These are phyloP conservation scores for Moniliella sp. DNA, from an alignment of 1,284 basidiomycete genomes.

Conservation along the genomic window DNA sequence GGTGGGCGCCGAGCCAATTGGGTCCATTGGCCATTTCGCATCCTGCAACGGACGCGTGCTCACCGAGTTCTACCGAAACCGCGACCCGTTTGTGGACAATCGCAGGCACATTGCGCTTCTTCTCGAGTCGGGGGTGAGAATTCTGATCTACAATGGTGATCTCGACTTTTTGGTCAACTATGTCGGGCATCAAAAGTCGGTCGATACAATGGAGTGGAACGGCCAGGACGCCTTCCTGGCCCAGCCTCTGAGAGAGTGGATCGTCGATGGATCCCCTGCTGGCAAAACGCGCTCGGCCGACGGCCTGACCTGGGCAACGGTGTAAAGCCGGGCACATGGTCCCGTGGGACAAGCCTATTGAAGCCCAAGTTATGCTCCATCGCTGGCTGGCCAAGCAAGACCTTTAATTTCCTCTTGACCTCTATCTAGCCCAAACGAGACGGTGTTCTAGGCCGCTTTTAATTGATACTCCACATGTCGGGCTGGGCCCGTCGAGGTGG, in stretches of 20 bases:
- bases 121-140: constrained; percentile 50
- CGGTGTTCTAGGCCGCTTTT: too few relatives aligned
- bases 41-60: constrained; percentile 11
- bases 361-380: constrained; percentile 19
- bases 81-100: constrained; percentile 12
- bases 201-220: background rate
- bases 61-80: constrained; percentile 4
- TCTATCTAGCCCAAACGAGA: too few relatives aligned
- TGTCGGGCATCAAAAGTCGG: constrained; percentile 1
- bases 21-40: constrained; percentile 13
- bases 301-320: constrained; percentile 10
- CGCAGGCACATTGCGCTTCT: constrained; percentile 45
- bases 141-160: constrained; percentile 51
- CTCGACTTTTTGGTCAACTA: constrained; percentile 25
- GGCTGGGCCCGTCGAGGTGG: too few relatives aligned
- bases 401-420: too few relatives aligned
- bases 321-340: constrained; percentile 17
- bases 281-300: constrained; percentile 1
- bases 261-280: background rate
- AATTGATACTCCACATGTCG: too few relatives aligned
- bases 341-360: constrained; percentile 14
- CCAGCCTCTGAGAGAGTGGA: background rate
- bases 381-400: constrained; percentile 24
- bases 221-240: constrained; percentile 1
- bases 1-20: constrained; percentile 11